phyloP scores from a whole-genome alignment of 2,329 filamentous ascomycete species.

The Cytospora schulzeri region DNA sequence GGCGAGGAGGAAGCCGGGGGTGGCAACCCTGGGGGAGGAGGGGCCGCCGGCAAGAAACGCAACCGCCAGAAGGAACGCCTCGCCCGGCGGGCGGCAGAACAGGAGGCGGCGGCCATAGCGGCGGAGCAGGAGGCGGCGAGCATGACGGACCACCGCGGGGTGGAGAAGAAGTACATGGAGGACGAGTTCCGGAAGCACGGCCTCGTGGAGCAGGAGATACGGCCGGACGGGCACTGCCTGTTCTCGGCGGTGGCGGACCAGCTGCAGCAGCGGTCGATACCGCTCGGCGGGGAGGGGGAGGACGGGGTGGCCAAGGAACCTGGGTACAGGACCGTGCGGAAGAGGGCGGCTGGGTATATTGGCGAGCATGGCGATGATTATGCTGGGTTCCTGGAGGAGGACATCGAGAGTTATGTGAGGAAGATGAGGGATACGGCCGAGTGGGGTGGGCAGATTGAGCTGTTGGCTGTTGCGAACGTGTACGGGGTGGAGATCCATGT shows the following conservation, averaged over 20 bases:
- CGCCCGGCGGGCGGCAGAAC: constrained; percentile 84
- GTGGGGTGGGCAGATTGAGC: constrained; percentile 93
- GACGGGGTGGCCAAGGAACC: constrained; percentile 35
- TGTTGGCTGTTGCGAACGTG: constrained; percentile 78
- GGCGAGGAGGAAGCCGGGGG: constrained; percentile 22
- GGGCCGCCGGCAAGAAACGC: constrained; percentile 63
- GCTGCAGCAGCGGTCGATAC: constrained; percentile 56
- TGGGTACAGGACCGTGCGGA: constrained; percentile 68
- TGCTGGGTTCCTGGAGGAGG: constrained; percentile 82
- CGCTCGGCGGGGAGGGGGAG: constrained; percentile 40
- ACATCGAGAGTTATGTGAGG: constrained; percentile 68
- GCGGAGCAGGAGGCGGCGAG: constrained; percentile 75
- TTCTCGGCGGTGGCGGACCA: constrained; percentile 92
- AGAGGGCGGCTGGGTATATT: constrained; percentile 78
- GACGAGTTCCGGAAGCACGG: constrained; percentile 63
- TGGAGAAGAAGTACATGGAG: constrained; percentile 72
- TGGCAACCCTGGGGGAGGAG: constrained; percentile 27
- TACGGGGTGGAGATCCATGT: constrained; percentile 83
- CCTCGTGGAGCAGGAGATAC: constrained; percentile 76
- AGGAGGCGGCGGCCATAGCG: constrained; percentile 66
- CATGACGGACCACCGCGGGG: constrained; percentile 72
- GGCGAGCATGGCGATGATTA: constrained; percentile 75
- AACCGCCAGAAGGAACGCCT: constrained; percentile 92
- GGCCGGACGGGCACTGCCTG: constrained; percentile 90
- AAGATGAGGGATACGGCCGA: constrained; percentile 87